Base-by-base conservation (phyloP, 257 asterid species). In the Anisodus tanguticus region DNA sequence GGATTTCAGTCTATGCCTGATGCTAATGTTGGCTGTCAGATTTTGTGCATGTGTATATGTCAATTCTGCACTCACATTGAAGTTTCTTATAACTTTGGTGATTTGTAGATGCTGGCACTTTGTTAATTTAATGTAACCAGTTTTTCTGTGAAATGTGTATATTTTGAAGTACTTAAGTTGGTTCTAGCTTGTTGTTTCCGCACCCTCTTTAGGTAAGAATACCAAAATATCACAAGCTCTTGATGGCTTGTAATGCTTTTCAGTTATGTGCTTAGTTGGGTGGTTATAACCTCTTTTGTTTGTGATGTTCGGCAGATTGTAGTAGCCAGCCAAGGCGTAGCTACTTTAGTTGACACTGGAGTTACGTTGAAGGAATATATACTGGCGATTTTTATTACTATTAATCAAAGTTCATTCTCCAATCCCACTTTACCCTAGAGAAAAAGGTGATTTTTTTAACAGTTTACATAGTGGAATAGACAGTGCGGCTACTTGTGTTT, bases 41-140 rank as follows among this genome's bases (percentile, higher is more conserved):
- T 76, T 76, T 76, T 76, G 47, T 74, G 60, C 80, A 19, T 74
- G 80, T 76, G 81, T 41, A 49, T 74, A 74, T 49, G 60, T 49
- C 4, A 51, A 74, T 74, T 74, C 59, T 22, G 62, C 81, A 74
- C 22, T 22, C 80, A 19, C 22, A 31, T 19, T 74, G 81, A 74
- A 74, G 81, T 74, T 45, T 45, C 79, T 74, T 19, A 41, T 4
- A 10, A 19, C 80, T 74, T 74, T 74, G 43, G 80, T 6, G 81
- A 76, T 76, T 11, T 51, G 19, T 76, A 76, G 81, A 76, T 51
- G 63, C 4, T 4, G 47, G 47, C 15, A 76, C 47, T 51, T 31
- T 51, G 81, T 51, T 53, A 51, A 15, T 1, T 51, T 51, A 8
- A 49, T 49, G 81, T 76, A 22, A 76, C 45, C 63, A 76, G 47